phyloP scores from a whole-genome alignment of 139 green algal genomes.

The Dunaliella sp. region DNA sequence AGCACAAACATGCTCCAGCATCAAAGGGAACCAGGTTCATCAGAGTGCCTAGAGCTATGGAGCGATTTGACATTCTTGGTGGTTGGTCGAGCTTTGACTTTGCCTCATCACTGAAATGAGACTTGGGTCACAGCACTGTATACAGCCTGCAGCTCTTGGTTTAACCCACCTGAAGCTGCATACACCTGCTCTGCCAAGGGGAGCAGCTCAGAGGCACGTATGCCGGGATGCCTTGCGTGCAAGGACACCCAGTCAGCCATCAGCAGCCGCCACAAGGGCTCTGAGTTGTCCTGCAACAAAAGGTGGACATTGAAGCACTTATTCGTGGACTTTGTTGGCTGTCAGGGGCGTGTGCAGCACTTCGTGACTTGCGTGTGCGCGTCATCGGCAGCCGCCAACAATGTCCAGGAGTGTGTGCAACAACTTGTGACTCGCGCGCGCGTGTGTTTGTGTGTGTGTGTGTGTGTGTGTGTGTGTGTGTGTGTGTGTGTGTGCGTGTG shows the following conservation, averaged over 20 bases:
- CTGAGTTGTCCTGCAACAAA: neutral
- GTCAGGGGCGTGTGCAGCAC: no score
- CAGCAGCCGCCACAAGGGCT: neutral
- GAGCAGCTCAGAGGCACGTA: neutral
- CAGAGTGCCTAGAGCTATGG: no score
- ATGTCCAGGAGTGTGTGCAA: neutral
- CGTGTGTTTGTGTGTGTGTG: neutral
- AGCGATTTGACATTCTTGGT: no score
- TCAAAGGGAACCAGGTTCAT: no score
- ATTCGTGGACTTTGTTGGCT: no score
- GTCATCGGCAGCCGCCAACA: no score
- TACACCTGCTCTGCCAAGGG: neutral
- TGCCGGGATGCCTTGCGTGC: neutral
- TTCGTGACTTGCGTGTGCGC: no score
- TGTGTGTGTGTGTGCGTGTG: neutral
- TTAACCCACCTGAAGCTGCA: neutral
- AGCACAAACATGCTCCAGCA: no score
- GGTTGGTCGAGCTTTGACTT: no score
- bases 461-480: neutral
- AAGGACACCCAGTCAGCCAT: neutral
- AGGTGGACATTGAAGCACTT: neutral
- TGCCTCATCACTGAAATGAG: no score
- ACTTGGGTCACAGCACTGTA: no score
- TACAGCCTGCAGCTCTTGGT: no score
- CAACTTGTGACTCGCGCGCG: neutral